Base-by-base conservation (phyloP, 148 eudicot species). In the Pouteria glomerata region DNA sequence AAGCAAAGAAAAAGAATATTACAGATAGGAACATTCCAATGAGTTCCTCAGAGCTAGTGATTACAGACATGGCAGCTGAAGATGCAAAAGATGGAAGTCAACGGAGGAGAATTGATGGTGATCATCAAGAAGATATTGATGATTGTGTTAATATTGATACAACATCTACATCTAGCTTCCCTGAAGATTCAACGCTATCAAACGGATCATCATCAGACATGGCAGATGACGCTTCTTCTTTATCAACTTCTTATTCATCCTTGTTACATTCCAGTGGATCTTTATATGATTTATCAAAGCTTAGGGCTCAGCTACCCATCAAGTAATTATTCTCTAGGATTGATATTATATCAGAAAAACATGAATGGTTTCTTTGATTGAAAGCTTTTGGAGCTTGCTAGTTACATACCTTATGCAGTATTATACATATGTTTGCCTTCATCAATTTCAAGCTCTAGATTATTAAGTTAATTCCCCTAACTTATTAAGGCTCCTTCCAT, bases 271-370 rank as follows among this genome's bases (percentile, higher is more conserved):
- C 68, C 53, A 81, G 77, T n/a, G n/a, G n/a, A n/a, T n/a, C n/a
- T 16, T 76, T 93, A 59, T 78, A 80, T 82, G 87, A 84, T 71
- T 65, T 93, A 24, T 78, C 94, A 24, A 82, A 79, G 33, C 89
- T 93, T 76, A 87, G 89, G 90, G 66, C 78, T 14, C 81, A 93
- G 69, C 81, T 93, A 21, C 98, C 98, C 42, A 87, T 93, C 88
- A 93, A 90, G 98, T 93, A 87, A 90, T 81, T 5, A 5, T 23
- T 48, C 14, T 33, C n/a, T n/a, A n/a, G n/a, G n/a, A n/a, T n/a
- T n/a, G n/a, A n/a, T n/a, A n/a, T n/a, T n/a, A n/a, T n/a, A n/a
- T n/a, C n/a, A n/a, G n/a, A n/a, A n/a, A n/a, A n/a, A n/a, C n/a
- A n/a, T n/a, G n/a, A n/a, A n/a, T n/a, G n/a, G n/a, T n/a, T n/a